Percentiles rank a stretch among this genome's conserved stretches.
Conservation (phyloP, 495 filamentous ascomycete genomes). For the Cercophora samala region DNA sequence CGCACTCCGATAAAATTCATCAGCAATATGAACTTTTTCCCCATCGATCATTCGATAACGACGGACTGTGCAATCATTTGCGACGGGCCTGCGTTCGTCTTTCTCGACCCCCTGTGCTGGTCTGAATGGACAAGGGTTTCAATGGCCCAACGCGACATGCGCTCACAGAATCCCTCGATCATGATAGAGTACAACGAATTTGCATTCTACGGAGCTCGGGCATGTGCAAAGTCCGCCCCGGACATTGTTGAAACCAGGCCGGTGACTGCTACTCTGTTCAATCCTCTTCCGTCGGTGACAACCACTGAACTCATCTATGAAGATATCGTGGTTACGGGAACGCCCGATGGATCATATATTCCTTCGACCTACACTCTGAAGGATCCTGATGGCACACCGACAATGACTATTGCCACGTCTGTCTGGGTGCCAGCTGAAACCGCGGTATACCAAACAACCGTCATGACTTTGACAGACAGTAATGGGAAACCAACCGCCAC, state of each 20-base stretch:
- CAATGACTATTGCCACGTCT: not conserved
- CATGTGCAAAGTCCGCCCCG: not conserved
- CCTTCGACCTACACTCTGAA: not conserved
- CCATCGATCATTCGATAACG: not conserved
- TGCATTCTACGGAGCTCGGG: not conserved
- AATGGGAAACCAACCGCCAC: not conserved
- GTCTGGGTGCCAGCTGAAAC: not conserved
- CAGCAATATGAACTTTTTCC: not conserved
- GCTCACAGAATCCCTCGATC: not conserved
- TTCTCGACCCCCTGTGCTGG: not conserved
- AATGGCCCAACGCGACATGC: not conserved
- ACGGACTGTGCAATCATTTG: not conserved
- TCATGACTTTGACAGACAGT: not conserved
- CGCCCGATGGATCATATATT: not conserved
- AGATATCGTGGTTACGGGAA: not conserved
- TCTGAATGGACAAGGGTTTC: not conserved
- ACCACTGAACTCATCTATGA: not conserved
- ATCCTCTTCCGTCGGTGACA: not conserved
- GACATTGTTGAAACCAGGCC: not conserved
- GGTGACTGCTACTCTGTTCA: not conserved
- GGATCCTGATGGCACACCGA: not conserved
- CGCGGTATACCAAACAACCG: not conserved
- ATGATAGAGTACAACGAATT: not conserved
- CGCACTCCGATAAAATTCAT: not conserved
- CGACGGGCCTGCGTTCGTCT: constrained; percentile 1